phyloP scores from a whole-genome alignment of 768 basidiomycete species.

The Boletus insuetus region DNA sequence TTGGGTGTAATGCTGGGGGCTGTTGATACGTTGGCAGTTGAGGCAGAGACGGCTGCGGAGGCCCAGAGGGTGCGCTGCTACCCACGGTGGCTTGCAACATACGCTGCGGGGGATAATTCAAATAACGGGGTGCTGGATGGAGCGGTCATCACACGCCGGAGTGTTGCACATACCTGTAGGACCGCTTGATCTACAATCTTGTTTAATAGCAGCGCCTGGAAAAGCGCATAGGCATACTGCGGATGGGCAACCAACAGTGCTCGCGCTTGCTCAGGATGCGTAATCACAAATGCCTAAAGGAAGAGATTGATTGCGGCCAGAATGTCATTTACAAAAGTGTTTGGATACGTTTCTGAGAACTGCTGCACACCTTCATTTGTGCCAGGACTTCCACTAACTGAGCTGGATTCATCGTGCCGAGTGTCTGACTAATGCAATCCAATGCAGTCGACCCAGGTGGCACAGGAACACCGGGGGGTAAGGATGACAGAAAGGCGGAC shows the following conservation, averaged over 20 bases:
- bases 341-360: constrained; percentile 17
- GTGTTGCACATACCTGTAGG: constrained; percentile 58
- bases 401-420: constrained; percentile 78
- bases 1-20: constrained; percentile 31
- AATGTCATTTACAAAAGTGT: constrained; percentile 21
- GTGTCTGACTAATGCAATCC: constrained; percentile 81
- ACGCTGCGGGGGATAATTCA: constrained; percentile 33
- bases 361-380: constrained; percentile 88
- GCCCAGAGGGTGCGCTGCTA: constrained; percentile 25
- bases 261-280: constrained; percentile 87
- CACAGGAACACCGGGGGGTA: constrained; percentile 77
- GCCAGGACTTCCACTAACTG: constrained; percentile 91
- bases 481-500: constrained; percentile 53
- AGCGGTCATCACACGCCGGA: constrained; percentile 7
- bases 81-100: constrained; percentile 49
- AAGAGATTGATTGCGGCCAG: constrained; percentile 6
- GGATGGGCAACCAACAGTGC: constrained; percentile 78
- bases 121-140: constrained; percentile 1
- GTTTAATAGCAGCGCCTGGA: constrained; percentile 90
- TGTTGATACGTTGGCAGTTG: constrained; percentile 32
- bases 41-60: constrained; percentile 30
- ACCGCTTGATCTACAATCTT: constrained; percentile 89
- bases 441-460: constrained; percentile 68
- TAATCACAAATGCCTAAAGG: constrained; percentile 83
- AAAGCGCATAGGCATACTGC: constrained; percentile 93